Evolutionary conservation across 352 stramenopile species (phyloP).

Genomic region (Globisporangium yorkense): DNA sequence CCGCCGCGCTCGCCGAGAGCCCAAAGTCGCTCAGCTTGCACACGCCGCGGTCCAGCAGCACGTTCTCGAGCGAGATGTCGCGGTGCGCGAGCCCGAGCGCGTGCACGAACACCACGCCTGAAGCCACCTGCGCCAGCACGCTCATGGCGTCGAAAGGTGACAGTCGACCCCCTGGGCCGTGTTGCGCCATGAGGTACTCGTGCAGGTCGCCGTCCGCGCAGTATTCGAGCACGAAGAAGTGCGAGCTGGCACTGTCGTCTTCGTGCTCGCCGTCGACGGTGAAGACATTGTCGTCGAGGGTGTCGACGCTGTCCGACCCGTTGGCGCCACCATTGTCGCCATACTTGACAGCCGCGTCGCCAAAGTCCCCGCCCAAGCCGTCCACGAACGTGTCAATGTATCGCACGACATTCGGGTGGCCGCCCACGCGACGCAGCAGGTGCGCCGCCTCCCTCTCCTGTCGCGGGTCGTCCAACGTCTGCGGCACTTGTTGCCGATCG

Average conservation of each 20-base stretch:
- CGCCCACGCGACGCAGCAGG: too few species aligned
- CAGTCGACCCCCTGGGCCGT: background rate
- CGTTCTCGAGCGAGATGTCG: constrained; percentile 63
- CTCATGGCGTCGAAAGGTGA: constrained; percentile 1
- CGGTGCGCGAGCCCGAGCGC: constrained; percentile 30
- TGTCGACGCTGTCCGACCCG: too few species aligned
- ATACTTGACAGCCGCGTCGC: too few species aligned
- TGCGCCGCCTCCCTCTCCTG: too few species aligned
- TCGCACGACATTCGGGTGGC: too few species aligned
- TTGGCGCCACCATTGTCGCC: too few species aligned
- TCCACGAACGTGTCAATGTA: too few species aligned
- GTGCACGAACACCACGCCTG: constrained; percentile 13
- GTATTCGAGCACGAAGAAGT: constrained; percentile 14
- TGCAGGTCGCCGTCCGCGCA: constrained; percentile 14
- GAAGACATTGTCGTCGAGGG: too few species aligned
- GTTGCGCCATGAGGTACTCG: constrained; percentile 7
- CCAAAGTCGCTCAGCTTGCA: constrained; percentile 59
- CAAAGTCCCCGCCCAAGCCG: too few species aligned
- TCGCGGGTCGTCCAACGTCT: too few species aligned
- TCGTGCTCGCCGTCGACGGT: background rate
- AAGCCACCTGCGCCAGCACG: constrained; percentile 10
- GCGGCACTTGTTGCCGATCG: too few species aligned
- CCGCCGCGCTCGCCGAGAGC: constrained; percentile 22
- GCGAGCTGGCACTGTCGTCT: background rate
- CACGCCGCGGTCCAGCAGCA: constrained; percentile 33